Percentiles rank a stretch among this genome's conserved stretches.
Evolutionary conservation across 805 yeast species (phyloP).

Genomic region (Suhomyces vadensis): DNA sequence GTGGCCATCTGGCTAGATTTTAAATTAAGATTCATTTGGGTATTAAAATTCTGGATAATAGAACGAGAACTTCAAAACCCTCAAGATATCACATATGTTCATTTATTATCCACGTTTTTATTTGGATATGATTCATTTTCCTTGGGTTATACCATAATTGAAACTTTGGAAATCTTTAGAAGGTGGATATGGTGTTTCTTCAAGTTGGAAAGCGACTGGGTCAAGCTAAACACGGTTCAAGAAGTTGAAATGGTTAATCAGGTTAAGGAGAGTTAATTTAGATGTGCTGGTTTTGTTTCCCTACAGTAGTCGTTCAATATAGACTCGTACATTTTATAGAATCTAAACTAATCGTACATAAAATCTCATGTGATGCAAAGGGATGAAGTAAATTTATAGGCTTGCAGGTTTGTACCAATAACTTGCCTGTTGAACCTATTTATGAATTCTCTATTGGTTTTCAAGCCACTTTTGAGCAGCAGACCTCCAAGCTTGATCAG

Average conservation of each 20-base stretch:
- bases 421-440: no score
- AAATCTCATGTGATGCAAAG: conserved; percentile 3
- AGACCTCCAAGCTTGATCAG: conserved; percentile 50
- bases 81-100: conserved; percentile 8
- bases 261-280: neutral
- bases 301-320: neutral
- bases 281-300: no score
- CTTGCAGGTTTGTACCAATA: no score
- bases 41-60: conserved; percentile 50
- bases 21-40: conserved; percentile 73
- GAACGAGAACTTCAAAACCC: conserved; percentile 21
- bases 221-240: conserved; percentile 24
- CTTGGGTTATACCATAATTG: conserved; percentile 65
- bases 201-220: conserved; percentile 77
- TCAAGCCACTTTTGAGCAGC: conserved; percentile 48
- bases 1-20: conserved; percentile 62
- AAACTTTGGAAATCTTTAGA: conserved; percentile 73
- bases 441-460: conserved; percentile 9
- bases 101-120: conserved; percentile 28
- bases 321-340: conserved; percentile 7
- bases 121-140: conserved; percentile 44
- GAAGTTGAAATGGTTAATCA: neutral
- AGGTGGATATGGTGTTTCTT: conserved; percentile 89
- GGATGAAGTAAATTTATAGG: conserved; percentile 7
- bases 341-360: conserved; percentile 3